Conservation (phyloP, 192 early-diverging fungal species). For the Rhizoclosmatium globosum region DNA sequence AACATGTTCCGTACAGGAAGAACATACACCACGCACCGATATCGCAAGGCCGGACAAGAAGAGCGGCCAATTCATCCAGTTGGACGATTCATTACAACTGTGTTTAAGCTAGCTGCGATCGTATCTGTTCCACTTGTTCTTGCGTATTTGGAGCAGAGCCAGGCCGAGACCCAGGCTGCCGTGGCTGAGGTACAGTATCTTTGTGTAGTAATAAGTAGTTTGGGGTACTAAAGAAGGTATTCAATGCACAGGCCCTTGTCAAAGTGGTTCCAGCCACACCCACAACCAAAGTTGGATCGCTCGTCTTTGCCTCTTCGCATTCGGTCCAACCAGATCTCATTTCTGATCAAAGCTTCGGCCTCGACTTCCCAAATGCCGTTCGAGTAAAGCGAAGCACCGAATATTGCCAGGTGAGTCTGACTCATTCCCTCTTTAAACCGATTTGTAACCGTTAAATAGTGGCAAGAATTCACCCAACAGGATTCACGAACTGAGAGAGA, state of each 20-base stretch:
- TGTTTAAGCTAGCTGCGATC: slow-evolving; percentile 5
- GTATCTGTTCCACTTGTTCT: slow-evolving; percentile 19
- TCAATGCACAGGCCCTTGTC: background rate
- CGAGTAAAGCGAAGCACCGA: slow-evolving; percentile 20
- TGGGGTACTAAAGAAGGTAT: background rate
- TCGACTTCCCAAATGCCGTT: slow-evolving; percentile 27
- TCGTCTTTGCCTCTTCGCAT: slow-evolving; percentile 28
- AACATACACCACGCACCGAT: background rate
- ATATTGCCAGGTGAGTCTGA: slow-evolving; percentile 39
- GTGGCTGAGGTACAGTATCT: slow-evolving; percentile 21
- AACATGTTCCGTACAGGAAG: slow-evolving; percentile 23
- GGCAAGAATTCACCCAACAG: slow-evolving; percentile 37
- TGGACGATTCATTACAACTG: background rate
- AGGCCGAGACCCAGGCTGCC: background rate
- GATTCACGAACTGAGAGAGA: slow-evolving; percentile 5
- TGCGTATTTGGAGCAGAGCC: slow-evolving; percentile 20
- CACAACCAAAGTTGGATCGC: background rate
- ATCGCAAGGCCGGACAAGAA: background rate
- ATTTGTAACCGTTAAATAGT: slow-evolving; percentile 18
- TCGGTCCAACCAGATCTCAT: slow-evolving; percentile 15
- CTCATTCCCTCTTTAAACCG: background rate
- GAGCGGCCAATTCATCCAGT: background rate
- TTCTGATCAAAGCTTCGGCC: slow-evolving; percentile 16
- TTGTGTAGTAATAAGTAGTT: background rate
- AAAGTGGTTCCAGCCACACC: background rate